Evolutionary conservation across 139 green algal genomes (phyloP).

Genomic region (Micractinium conductrix): DNA sequence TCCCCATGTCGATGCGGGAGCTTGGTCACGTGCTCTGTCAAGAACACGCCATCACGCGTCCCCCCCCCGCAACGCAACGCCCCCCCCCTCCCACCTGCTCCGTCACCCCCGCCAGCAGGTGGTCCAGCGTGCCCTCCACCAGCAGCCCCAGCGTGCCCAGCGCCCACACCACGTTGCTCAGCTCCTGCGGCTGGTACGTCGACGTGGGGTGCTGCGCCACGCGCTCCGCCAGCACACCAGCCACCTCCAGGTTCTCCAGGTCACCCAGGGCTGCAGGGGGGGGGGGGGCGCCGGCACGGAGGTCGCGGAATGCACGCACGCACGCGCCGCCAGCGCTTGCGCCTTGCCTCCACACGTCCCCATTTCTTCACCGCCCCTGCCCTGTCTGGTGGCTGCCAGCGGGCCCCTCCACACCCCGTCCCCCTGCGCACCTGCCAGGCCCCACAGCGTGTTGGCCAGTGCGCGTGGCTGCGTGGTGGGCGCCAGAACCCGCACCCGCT

Average conservation of each 20-base stretch:
- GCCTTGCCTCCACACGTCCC: too few species aligned
- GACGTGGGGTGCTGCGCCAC: neutral
- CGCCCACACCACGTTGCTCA: slow-evolving; percentile 46
- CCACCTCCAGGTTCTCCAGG: neutral
- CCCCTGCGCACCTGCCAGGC: slow-evolving; percentile 29
- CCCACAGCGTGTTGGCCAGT: slow-evolving; percentile 70
- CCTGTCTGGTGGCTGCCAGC: too few species aligned
- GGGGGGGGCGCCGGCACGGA: too few species aligned
- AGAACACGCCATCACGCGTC: too few species aligned
- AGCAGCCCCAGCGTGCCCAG: slow-evolving; percentile 38
- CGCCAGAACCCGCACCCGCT: slow-evolving; percentile 50
- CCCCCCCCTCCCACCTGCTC: too few species aligned
- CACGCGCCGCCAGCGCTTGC: too few species aligned
- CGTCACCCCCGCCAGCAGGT: slow-evolving; percentile 24
- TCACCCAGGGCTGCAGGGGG: slow-evolving; percentile 19
- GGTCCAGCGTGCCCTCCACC: slow-evolving; percentile 13
- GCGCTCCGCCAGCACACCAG: neutral
- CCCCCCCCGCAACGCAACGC: too few species aligned
- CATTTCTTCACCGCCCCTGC: too few species aligned
- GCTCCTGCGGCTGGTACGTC: slow-evolving; percentile 39
- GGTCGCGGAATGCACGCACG: too few species aligned
- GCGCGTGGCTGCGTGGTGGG: slow-evolving; percentile 65
- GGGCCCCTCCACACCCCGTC: too few species aligned
- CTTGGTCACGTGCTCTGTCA: too few species aligned
- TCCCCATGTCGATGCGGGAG: too few species aligned